Conservation (phyloP, 2,329 filamentous ascomycete genomes). For the Neonectria ditissima region DNA sequence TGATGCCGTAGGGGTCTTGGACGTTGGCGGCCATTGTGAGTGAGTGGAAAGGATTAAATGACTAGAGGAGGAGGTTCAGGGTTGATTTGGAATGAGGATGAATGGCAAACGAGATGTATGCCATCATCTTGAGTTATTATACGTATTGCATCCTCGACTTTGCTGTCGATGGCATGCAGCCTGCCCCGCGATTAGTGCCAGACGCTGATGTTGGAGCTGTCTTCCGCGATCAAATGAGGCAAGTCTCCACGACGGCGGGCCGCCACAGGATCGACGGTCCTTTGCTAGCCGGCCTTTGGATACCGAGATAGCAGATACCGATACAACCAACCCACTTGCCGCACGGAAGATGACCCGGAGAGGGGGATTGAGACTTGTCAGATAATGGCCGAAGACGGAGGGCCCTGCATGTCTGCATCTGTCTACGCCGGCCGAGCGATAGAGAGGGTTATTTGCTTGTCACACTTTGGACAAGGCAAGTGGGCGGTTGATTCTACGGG, state of each 20-base stretch:
- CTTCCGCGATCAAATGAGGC: constrained; percentile 31
- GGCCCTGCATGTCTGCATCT: neutral
- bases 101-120: neutral
- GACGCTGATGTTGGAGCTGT: neutral
- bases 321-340: neutral
- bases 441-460: too few species aligned
- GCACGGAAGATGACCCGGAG: neutral
- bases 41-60: too few species aligned
- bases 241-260: constrained; percentile 38
- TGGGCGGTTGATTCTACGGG: too few species aligned
- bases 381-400: neutral
- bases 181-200: constrained; percentile 32
- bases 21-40: constrained; percentile 35
- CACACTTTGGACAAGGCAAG: too few species aligned
- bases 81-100: neutral
- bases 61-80: too few species aligned
- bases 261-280: neutral
- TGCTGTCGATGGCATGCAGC: neutral
- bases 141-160: constrained; percentile 1
- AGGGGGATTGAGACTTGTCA: neutral
- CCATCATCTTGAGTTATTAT: constrained; percentile 8
- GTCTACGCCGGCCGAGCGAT: too few species aligned
- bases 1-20: constrained; percentile 53
- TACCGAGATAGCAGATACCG: neutral
- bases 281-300: neutral